Evolutionary conservation across 2,329 filamentous ascomycete species (phyloP).

Genomic region (Colletotrichum liriopes): DNA sequence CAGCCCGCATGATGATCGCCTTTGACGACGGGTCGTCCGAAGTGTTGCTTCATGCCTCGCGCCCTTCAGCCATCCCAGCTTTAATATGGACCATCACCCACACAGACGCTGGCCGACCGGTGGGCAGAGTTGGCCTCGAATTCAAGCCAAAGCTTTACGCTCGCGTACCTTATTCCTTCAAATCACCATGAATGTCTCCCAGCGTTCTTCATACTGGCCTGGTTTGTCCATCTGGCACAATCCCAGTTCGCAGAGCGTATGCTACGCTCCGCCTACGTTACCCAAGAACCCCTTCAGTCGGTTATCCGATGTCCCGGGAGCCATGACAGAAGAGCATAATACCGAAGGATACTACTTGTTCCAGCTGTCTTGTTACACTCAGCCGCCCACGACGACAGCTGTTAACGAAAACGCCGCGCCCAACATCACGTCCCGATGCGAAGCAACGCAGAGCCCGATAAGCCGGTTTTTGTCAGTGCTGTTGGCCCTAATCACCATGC

Average conservation of each 20-base stretch:
- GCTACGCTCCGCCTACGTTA: background rate
- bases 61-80: background rate
- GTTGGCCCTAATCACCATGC: background rate
- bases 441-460: background rate
- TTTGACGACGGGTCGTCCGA: background rate
- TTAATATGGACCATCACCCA: conserved; percentile 9
- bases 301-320: background rate
- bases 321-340: background rate
- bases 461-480: background rate
- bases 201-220: background rate
- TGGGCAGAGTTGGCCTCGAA: background rate
- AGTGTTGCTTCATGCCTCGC: background rate
- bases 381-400: background rate
- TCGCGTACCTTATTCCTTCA: background rate
- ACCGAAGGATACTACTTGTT: conserved; percentile 20
- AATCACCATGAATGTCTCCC: conserved; percentile 13
- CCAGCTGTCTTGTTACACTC: conserved; percentile 29
- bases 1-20: background rate
- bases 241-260: background rate
- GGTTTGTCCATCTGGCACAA: background rate
- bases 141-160: background rate
- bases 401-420: background rate
- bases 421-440: background rate
- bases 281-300: conserved; percentile 30
- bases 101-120: background rate